These are phyloP conservation scores for Chlorella ohadii DNA, from an alignment of 139 green algal genomes.

Conservation along the genomic window DNA sequence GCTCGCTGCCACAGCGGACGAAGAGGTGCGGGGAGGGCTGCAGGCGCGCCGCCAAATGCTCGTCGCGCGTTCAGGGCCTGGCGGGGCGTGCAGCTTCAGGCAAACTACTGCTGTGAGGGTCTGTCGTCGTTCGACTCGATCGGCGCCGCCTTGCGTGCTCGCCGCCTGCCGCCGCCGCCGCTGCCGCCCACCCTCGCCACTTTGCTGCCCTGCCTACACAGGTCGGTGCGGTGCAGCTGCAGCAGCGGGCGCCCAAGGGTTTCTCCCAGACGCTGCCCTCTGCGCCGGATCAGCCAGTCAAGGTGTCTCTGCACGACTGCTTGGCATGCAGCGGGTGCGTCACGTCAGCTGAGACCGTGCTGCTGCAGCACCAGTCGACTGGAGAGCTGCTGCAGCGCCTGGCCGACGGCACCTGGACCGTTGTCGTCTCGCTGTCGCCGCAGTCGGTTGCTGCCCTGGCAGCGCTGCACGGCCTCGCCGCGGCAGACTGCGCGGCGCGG, in stretches of 20 bases:
- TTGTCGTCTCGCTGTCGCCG: slow-evolving; percentile 90
- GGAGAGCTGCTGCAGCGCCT: slow-evolving; percentile 68
- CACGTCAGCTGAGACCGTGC: slow-evolving; percentile 93
- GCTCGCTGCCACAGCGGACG: neutral
- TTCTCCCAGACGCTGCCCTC: slow-evolving; percentile 33
- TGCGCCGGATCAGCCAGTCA: slow-evolving; percentile 65
- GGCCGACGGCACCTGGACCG: slow-evolving; percentile 35
- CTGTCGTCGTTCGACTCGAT: too few relatives aligned
- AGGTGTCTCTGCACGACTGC: slow-evolving; percentile 96
- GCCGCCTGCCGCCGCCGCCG: neutral
- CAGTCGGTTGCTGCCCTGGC: slow-evolving; percentile 86
- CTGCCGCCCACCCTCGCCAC: neutral
- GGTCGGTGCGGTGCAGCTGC: slow-evolving; percentile 43
- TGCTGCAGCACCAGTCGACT: slow-evolving; percentile 92
- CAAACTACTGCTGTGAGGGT: neutral
- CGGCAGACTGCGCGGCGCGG: slow-evolving; percentile 25
- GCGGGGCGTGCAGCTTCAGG: too few relatives aligned
- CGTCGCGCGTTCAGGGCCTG: too few relatives aligned
- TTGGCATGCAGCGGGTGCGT: slow-evolving; percentile 98
- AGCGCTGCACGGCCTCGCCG: slow-evolving; percentile 43
- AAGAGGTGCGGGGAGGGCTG: slow-evolving; percentile 1
- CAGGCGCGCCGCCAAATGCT: neutral
- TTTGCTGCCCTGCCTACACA: slow-evolving; percentile 5
- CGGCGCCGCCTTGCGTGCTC: neutral
- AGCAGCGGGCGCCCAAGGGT: slow-evolving; percentile 4